Evolutionary conservation across 495 filamentous ascomycete genomes (phyloP), one percentile per base, ranked within the genome.

Genomic region (Penicillium chermesinum): DNA sequence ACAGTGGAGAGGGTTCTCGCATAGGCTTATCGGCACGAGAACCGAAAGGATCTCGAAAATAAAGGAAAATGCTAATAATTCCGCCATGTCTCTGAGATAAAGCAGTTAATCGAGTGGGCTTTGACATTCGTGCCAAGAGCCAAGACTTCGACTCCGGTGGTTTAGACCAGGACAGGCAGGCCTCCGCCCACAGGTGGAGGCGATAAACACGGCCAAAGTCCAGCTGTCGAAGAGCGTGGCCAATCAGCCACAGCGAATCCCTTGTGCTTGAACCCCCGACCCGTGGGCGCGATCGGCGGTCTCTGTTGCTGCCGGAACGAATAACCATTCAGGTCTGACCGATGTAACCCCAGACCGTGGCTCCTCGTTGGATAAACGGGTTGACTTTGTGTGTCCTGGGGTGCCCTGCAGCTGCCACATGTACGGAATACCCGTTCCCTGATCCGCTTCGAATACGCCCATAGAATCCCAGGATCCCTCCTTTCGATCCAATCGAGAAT

Each of bases 271-370:
- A n/a, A n/a, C n/a, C n/a, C 13, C 12, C 38, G 44, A 41, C 44
- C 59, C 59, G 48, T 52, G 59, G 59, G 52, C 47, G 53, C 52
- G 56, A 59, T 62, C 56, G 59, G 53, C 50, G 36, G 16, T 14
- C 35, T 22, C n/a, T n/a, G n/a, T n/a, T 37, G 8, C 30, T 43
- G 40, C 49, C 25, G 21, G 45, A 15, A 27, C 37, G 35, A 48
- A 48, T 48, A 8, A 9, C 7, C 13, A 10, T 30, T 15, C 15
- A 33, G 14, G 22, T 40, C 39, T 53, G 51, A 52, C 55, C 58
- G 45, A 65, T 65, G 67, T 65, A 67, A 70, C 65, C 67, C 57
- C 61, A 57, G 50, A 51, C 40, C 34, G n/a, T n/a, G n/a, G n/a
- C n/a, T n/a, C n/a, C n/a, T n/a, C n/a, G n/a, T n/a, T n/a, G n/a